Conservation (phyloP, 352 stramenopile genomes). For the Phytophthora fragariae region DNA sequence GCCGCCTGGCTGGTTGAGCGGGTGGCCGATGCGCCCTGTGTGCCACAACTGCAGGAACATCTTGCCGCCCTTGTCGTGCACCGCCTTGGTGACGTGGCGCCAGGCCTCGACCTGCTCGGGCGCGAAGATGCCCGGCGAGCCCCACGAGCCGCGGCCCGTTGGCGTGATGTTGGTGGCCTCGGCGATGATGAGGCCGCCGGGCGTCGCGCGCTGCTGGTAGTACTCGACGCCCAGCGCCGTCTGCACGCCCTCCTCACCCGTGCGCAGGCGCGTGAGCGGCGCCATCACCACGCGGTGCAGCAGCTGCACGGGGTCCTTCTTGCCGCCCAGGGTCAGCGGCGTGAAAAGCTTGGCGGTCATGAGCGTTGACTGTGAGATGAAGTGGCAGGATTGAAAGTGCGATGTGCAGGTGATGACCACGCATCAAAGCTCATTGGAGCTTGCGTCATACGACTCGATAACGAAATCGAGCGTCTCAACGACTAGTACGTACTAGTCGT, state of each 20-base stretch:
- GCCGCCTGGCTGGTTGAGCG: conserved; percentile 63
- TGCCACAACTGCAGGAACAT: conserved; percentile 93
- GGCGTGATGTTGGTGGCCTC: conserved; percentile 69
- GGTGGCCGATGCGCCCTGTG: conserved; percentile 78
- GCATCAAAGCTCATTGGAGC: neutral
- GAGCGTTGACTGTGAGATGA: conserved; percentile 10
- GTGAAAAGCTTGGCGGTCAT: conserved; percentile 65
- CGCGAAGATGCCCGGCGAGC: conserved; percentile 64
- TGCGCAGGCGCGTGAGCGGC: conserved; percentile 60
- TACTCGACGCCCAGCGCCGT: conserved; percentile 56
- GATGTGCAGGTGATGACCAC: neutral
- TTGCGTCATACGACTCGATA: neutral
- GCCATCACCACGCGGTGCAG: conserved; percentile 77
- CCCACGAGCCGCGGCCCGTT: conserved; percentile 52
- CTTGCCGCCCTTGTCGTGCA: conserved; percentile 78
- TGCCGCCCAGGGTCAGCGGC: conserved; percentile 63
- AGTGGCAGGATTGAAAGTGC: conserved; percentile 18
- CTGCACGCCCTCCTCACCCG: conserved; percentile 51
- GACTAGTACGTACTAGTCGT: too few species aligned
- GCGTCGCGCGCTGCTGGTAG: conserved; percentile 66
- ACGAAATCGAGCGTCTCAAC: neutral
- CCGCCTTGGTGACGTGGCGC: conserved; percentile 57
- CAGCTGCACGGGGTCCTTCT: conserved; percentile 56
- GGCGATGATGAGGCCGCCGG: conserved; percentile 65
- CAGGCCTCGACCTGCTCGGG: conserved; percentile 61